phyloP scores from a whole-genome alignment of 108 stramenopile genomes.

The Cyclotella cryptica region DNA sequence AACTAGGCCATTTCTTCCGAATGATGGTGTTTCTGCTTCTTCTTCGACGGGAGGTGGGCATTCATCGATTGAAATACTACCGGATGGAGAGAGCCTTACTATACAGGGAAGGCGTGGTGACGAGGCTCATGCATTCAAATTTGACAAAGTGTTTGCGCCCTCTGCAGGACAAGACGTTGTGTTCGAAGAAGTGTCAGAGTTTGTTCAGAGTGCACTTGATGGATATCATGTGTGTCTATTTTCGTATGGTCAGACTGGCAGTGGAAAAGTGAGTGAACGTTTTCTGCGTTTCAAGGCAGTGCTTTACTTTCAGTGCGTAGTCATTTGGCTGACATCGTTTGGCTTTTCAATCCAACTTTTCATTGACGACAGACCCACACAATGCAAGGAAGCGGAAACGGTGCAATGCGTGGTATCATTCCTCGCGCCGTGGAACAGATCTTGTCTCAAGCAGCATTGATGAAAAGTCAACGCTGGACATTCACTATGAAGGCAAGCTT shows the following conservation, averaged over 20 bases:
- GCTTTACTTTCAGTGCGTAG: no score
- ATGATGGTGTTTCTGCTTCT: constrained; percentile 49
- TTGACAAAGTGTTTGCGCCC: constrained; percentile 88
- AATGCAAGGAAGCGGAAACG: constrained; percentile 86
- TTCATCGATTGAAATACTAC: constrained; percentile 47
- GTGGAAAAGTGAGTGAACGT: constrained; percentile 55
- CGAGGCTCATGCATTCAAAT: constrained; percentile 65
- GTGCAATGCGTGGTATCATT: constrained; percentile 89
- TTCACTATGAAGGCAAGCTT: constrained; percentile 95
- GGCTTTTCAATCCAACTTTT: background rate
- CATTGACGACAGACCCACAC: constrained; percentile 68
- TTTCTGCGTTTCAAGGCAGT: background rate
- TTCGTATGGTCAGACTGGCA: constrained; percentile 81
- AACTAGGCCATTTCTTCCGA: constrained; percentile 83
- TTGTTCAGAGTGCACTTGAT: constrained; percentile 93
- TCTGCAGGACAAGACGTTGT: constrained; percentile 79
- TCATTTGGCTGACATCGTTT: no score
- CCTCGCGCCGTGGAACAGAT: constrained; percentile 94
- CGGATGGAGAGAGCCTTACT: constrained; percentile 58
- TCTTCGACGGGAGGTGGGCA: background rate
- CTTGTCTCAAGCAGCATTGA: constrained; percentile 72
- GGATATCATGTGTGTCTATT: constrained; percentile 92
- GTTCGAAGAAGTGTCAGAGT: constrained; percentile 91
- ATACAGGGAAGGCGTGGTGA: constrained; percentile 40
- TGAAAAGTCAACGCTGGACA: constrained; percentile 93